Conservation (phyloP, 2,329 filamentous ascomycete species). For the Paraconiothyrium sp. region DNA sequence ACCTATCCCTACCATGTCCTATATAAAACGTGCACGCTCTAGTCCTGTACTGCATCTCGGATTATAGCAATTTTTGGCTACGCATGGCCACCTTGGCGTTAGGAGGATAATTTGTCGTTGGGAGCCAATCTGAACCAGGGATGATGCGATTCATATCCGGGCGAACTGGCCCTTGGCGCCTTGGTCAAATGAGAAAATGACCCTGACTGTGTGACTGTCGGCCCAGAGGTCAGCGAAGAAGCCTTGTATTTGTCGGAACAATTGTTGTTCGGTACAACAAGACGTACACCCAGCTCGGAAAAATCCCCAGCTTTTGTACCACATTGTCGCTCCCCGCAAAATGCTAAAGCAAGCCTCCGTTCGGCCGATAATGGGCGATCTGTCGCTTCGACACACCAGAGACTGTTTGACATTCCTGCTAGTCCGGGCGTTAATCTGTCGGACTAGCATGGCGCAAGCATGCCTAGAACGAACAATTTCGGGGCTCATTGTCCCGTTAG, state of each 20-base stretch:
- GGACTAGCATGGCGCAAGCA: not conserved
- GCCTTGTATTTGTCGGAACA: not conserved
- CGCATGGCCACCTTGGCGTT: not conserved
- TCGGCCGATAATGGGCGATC: not conserved
- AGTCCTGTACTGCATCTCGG: not conserved
- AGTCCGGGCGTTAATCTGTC: too few species aligned
- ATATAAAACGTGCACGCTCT: not conserved
- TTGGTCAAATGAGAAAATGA: not conserved
- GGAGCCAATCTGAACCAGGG: too few species aligned
- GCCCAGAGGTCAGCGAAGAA: not conserved
- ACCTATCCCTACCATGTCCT: not conserved
- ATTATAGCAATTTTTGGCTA: not conserved
- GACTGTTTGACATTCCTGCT: not conserved
- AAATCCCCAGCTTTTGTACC: not conserved
- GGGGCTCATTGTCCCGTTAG: not conserved
- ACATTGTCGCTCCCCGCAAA: not conserved
- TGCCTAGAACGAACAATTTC: not conserved
- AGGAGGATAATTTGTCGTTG: not conserved
- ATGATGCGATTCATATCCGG: not conserved
- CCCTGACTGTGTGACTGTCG: not conserved
- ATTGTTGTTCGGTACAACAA: not conserved
- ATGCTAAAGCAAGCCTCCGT: not conserved
- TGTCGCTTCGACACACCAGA: not conserved
- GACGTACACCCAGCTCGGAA: not conserved
- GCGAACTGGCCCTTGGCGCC: not conserved